Percentiles rank a stretch among this genome's conserved stretches.
phyloP scores from a whole-genome alignment of 768 basidiomycete species.

The Suillus subaureus region DNA sequence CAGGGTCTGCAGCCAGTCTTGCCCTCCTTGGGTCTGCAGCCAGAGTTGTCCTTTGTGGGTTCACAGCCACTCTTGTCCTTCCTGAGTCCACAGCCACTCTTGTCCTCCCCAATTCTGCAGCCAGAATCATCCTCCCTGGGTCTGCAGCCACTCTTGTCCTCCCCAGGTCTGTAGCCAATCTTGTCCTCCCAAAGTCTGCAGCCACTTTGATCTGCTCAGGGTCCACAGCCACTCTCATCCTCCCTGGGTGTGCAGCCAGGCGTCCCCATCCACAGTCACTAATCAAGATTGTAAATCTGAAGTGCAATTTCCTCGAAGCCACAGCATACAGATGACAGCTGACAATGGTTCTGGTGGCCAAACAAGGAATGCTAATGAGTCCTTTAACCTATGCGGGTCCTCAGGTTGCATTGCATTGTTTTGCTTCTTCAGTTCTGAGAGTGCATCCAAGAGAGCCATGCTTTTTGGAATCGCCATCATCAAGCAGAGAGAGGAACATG shows the following conservation, averaged over 20 bases:
- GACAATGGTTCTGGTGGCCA: neutral
- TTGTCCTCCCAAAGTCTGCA: neutral
- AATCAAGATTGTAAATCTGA: neutral
- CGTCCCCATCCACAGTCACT: neutral
- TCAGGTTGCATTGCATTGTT: neutral
- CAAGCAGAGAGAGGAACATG: neutral
- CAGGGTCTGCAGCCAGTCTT: too few relatives aligned
- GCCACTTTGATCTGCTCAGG: neutral
- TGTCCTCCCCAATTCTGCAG: too few relatives aligned
- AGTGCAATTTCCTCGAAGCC: neutral
- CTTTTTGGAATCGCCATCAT: neutral
- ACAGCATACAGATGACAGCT: neutral
- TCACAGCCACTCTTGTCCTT: too few relatives aligned
- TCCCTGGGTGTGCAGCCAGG: neutral
- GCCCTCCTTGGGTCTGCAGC: too few relatives aligned
- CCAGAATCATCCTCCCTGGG: rapidly evolving
- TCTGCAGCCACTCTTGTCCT: neutral
- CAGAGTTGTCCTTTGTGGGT: too few relatives aligned
- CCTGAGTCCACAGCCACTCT: too few relatives aligned
- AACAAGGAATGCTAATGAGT: neutral
- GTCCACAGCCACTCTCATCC: neutral
- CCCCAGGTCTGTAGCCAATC: neutral
- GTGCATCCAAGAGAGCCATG: neutral
- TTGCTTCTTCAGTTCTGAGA: neutral
- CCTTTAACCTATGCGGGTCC: neutral